Percentiles rank a stretch among this genome's conserved stretches.
Evolutionary conservation across 2,329 filamentous ascomycete species (phyloP).

Genomic region (Penicillium verrucosum): DNA sequence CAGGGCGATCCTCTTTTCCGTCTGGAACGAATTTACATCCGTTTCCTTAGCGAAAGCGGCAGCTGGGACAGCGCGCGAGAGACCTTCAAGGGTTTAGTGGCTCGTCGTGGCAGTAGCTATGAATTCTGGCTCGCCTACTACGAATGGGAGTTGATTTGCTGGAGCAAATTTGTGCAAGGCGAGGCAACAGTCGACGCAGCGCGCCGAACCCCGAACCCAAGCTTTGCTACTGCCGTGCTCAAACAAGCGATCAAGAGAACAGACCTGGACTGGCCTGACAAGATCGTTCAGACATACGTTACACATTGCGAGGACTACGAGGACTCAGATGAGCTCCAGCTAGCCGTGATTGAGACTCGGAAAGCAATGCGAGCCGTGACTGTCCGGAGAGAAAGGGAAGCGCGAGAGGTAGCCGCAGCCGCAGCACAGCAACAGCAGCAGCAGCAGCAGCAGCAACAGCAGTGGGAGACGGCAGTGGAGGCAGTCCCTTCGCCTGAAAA

Average conservation of each 20-base stretch:
- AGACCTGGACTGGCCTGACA: slow-evolving; percentile 51
- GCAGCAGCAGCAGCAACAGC: slow-evolving; percentile 23
- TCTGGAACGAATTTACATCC: slow-evolving; percentile 86
- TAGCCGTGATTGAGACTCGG: slow-evolving; percentile 69
- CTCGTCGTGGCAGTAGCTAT: slow-evolving; percentile 71
- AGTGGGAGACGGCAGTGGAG: slow-evolving; percentile 19
- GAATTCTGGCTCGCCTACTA: slow-evolving; percentile 96
- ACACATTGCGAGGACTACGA: slow-evolving; percentile 82
- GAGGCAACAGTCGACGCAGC: slow-evolving; percentile 53
- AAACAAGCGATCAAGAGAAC: slow-evolving; percentile 62
- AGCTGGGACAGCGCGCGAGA: slow-evolving; percentile 72
- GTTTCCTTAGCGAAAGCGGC: slow-evolving; percentile 81
- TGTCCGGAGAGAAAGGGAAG: slow-evolving; percentile 64
- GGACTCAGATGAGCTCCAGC: slow-evolving; percentile 68
- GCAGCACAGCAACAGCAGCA: slow-evolving; percentile 17
- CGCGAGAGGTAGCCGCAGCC: slow-evolving; percentile 52
- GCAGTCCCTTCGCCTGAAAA: slow-evolving; percentile 44
- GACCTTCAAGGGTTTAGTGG: slow-evolving; percentile 70
- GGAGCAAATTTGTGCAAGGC: slow-evolving; percentile 55
- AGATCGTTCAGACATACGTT: slow-evolving; percentile 47
- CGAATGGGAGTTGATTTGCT: slow-evolving; percentile 81
- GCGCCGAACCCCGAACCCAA: slow-evolving; percentile 62
- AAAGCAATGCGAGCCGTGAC: slow-evolving; percentile 63
- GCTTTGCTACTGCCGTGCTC: slow-evolving; percentile 71
- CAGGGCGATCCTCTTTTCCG: slow-evolving; percentile 85